Percentiles rank a stretch among this genome's conserved stretches.
Evolutionary conservation across 495 filamentous ascomycete genomes (phyloP).

Genomic region (Articulospora tetracladia): DNA sequence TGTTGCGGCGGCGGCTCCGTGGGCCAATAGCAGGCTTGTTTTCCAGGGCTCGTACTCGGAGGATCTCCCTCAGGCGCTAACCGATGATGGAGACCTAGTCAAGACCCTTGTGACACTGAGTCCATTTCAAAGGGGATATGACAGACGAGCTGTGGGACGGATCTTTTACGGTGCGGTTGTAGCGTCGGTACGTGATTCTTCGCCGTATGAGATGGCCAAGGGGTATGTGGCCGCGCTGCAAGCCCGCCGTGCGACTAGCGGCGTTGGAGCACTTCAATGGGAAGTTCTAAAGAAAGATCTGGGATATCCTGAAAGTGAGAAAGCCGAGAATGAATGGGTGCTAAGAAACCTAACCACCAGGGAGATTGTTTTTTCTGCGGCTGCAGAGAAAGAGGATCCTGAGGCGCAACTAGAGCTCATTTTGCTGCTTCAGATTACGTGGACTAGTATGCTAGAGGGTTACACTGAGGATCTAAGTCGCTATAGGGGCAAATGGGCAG

Average conservation of each 20-base stretch:
- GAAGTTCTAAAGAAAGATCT: background rate
- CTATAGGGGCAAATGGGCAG: background rate
- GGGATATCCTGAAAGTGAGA: background rate
- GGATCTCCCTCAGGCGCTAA: background rate
- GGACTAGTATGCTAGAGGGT: background rate
- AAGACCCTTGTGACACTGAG: background rate
- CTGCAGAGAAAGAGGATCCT: background rate
- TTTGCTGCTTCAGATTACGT: background rate
- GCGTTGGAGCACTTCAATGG: background rate
- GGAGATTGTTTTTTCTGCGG: background rate
- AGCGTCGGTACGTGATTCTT: background rate
- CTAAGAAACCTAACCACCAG: background rate
- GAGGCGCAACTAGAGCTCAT: background rate
- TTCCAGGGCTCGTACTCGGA: constrained; percentile 1
- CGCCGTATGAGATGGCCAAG: background rate
- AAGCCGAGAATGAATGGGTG: background rate
- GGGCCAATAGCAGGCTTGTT: background rate
- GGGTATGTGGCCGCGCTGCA: background rate
- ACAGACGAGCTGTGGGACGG: background rate
- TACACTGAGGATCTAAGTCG: background rate
- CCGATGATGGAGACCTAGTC: background rate
- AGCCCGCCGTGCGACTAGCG: background rate
- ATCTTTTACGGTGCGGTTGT: background rate
- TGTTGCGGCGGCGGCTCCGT: background rate
- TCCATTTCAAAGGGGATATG: background rate